These are phyloP conservation scores for Fusarium haematococcum DNA, from an alignment of 2,329 filamentous ascomycete genomes.

Conservation along the genomic window DNA sequence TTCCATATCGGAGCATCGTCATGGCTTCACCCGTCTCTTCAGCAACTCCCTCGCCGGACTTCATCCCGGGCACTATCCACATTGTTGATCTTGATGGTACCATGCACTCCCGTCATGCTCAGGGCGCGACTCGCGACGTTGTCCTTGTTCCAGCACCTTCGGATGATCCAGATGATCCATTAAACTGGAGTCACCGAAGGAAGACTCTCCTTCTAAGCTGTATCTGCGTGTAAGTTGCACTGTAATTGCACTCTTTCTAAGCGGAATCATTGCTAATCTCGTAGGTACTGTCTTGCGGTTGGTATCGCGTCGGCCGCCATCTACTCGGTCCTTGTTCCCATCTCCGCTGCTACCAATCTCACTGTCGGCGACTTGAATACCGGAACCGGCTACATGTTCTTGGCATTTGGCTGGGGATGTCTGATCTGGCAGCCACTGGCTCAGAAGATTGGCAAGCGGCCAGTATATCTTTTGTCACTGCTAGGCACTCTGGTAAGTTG, in stretches of 20 bases:
- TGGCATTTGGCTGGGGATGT: slow-evolving; percentile 50
- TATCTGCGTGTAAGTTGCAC: slow-evolving; percentile 38
- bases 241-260: neutral
- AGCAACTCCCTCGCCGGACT: neutral
- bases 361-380: slow-evolving; percentile 1
- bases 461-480: slow-evolving; percentile 43
- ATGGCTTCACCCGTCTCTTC: neutral
- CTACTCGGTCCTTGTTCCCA: slow-evolving; percentile 1
- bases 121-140: slow-evolving; percentile 22
- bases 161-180: slow-evolving; percentile 42
- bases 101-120: slow-evolving; percentile 1
- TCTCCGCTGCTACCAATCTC: neutral
- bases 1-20: neutral
- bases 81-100: slow-evolving; percentile 1
- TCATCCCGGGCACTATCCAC: neutral
- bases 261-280: neutral
- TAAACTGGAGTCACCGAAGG: slow-evolving; percentile 41
- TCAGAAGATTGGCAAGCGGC: slow-evolving; percentile 47
- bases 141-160: slow-evolving; percentile 36
- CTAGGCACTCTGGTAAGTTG: neutral
- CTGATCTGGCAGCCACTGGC: slow-evolving; percentile 49
- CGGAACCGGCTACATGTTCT: slow-evolving; percentile 39
- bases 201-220: slow-evolving; percentile 39
- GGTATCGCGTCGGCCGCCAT: slow-evolving; percentile 2
- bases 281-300: slow-evolving; percentile 8